Evolutionary conservation across 495 filamentous ascomycete genomes (phyloP).

Genomic region (Cercophora newfieldiana): DNA sequence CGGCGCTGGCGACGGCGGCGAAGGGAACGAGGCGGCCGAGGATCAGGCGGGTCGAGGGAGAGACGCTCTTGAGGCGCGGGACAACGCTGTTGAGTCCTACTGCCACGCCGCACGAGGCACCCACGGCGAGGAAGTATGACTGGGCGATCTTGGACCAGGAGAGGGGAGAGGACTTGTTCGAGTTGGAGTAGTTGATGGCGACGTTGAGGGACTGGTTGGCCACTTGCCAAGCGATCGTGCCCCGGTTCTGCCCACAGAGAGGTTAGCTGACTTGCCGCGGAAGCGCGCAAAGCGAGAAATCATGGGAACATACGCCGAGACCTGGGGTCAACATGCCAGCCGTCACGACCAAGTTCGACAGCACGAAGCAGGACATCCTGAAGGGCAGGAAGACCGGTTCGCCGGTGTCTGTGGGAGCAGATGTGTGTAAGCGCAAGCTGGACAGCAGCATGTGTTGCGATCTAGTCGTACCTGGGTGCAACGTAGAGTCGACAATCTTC

Average conservation of each 20-base stretch:
- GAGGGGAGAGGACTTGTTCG: conserved; percentile 92
- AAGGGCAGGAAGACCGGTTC: conserved; percentile 90
- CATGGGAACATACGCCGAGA: conserved; percentile 55
- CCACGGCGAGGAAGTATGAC: conserved; percentile 90
- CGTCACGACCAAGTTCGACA: conserved; percentile 94
- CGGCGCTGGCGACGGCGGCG: conserved; percentile 87
- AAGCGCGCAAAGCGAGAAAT: not conserved
- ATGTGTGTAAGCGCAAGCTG: conserved; percentile 16
- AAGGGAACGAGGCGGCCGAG: conserved; percentile 88
- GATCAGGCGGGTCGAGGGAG: conserved; percentile 69
- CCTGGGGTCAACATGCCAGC: conserved; percentile 95
- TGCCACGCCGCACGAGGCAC: conserved; percentile 88
- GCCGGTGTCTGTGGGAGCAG: conserved; percentile 70
- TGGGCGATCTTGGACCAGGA: conserved; percentile 75
- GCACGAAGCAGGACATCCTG: conserved; percentile 93
- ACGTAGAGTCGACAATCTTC: conserved; percentile 92
- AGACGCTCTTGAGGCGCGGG: conserved; percentile 74
- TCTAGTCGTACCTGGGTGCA: conserved; percentile 82
- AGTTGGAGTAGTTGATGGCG: conserved; percentile 93
- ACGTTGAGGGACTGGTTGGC: conserved; percentile 98
- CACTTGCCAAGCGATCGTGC: conserved; percentile 92
- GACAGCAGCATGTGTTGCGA: not conserved
- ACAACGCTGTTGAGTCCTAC: conserved; percentile 89
- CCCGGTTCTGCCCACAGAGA: conserved; percentile 60
- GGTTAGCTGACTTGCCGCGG: conserved; percentile 16